Percentiles rank a stretch among this genome's conserved stretches.
Conservation (phyloP, 495 filamentous ascomycete genomes). For the Hypoxylon subgilvum region DNA sequence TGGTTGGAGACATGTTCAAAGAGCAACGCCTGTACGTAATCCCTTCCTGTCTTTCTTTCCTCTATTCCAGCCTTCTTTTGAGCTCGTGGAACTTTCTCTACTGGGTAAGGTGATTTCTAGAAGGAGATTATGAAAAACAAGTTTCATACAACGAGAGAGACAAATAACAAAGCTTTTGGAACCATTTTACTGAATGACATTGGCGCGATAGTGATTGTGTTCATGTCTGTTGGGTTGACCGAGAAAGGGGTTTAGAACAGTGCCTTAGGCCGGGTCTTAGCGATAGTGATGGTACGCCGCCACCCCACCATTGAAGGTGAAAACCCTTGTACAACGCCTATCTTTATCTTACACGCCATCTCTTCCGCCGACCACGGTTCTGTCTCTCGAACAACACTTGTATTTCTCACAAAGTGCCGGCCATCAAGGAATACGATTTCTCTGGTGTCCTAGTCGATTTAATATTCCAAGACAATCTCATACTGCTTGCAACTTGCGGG, state of each 20-base stretch:
- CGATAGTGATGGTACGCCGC: conserved; percentile 2
- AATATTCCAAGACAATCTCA: no score
- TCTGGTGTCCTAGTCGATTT: no score
- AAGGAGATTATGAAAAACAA: neutral
- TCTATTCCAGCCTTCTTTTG: conserved; percentile 6
- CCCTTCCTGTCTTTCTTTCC: conserved; percentile 6
- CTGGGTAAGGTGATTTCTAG: conserved; percentile 2
- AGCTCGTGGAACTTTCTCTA: neutral
- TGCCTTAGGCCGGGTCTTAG: conserved; percentile 8
- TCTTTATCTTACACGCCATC: conserved; percentile 5
- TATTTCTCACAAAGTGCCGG: no score
- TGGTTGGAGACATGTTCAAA: conserved; percentile 14
- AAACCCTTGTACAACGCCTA: neutral
- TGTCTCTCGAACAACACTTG: neutral
- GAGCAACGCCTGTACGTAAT: conserved; percentile 25
- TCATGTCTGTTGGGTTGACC: neutral
- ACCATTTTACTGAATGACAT: neutral
- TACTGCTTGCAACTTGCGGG: no score
- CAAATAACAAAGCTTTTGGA: neutral
- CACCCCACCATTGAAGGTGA: conserved; percentile 16
- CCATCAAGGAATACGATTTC: no score
- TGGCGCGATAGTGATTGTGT: conserved; percentile 5
- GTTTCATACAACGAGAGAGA: neutral
- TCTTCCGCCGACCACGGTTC: neutral
- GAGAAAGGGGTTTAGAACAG: conserved; percentile 4